Conservation (phyloP, 805 yeast species). For the Tetrapisispora iriomotensis region DNA sequence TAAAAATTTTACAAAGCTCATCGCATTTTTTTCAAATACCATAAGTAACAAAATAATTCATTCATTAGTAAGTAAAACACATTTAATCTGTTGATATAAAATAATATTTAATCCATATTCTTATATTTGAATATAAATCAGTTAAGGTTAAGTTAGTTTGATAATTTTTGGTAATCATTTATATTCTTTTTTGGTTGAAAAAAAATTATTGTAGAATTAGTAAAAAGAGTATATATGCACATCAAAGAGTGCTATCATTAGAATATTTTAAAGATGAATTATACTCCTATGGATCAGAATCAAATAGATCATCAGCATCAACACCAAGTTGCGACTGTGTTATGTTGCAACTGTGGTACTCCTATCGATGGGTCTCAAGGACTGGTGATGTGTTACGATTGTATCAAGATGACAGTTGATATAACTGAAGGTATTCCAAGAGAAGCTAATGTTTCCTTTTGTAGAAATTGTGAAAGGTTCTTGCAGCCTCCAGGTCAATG, state of each 20-base stretch:
- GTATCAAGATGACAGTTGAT: conserved; percentile 88
- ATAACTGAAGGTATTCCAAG: conserved; percentile 91
- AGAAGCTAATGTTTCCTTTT: conserved; percentile 86
- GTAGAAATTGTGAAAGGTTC: conserved; percentile 95
- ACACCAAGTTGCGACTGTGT: conserved; percentile 62
- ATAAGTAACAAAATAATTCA: not conserved
- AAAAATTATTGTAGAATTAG: too few relatives aligned
- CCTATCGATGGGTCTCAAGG: conserved; percentile 96
- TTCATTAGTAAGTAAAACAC: not conserved
- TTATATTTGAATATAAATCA: not conserved
- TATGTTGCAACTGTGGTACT: conserved; percentile 97
- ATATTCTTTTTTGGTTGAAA: too few relatives aligned
- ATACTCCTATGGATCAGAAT: conserved; percentile 30
- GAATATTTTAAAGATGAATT: conserved; percentile 31
- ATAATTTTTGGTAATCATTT: too few relatives aligned
- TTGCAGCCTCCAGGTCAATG: conserved; percentile 92
- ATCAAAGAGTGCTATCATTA: too few relatives aligned
- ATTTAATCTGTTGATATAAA: too few relatives aligned
- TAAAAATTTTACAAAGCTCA: conserved; percentile 4
- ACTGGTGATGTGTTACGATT: conserved; percentile 92
- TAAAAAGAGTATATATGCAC: too few relatives aligned
- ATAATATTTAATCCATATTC: not conserved
- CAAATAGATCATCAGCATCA: conserved; percentile 26
- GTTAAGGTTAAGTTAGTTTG: not conserved
- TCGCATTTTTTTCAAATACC: not conserved